Evolutionary conservation across 345 rosid genomes (phyloP), one percentile per base, ranked within the genome.

Genomic region (Hevea brasiliensis): DNA sequence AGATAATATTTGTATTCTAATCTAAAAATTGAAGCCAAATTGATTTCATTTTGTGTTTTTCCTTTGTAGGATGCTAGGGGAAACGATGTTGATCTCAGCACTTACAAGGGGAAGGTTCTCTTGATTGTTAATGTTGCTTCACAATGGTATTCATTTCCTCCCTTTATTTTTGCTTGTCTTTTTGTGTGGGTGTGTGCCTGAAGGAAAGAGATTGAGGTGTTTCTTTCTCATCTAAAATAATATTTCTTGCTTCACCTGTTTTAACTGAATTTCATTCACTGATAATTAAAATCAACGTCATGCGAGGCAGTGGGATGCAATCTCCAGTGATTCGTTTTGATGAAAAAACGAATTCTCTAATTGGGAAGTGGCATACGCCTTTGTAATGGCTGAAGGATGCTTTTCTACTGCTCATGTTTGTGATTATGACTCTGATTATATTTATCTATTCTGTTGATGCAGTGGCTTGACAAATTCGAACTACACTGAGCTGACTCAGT

Each of bases 111-210:
- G 60, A 95, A 92, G 87, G 98, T 84, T 59, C 94, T 95, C 71
- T 71, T 92, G 76, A 85, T 95, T 68, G 97, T 95, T 83, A 95
- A 95, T 79, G 99, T 95, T 73, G 99, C 99, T 73, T 95, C 99
- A 7, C 93, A 92, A 72, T 95, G 98, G 99, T 95, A 77, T 23
- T 55, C 44, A 20, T 26, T 18, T 68, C 62, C 47, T 54, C 42
- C 29, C 4, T 26, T 58, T 50, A 24, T 50, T 37, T 65, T 61
- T 56, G 57, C 37, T 32, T 32, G 2, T 32, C 4, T 32, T 32
- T 32, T 32, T 32, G 2, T n/a, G n/a, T n/a, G n/a, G n/a, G n/a
- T n/a, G 2, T 32, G 13, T 65, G 50, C 17, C 70, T 67, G 37
- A 9, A 4, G 32, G 13, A 15, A 11, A 70, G 12, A 64, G 17